Conservation (phyloP, 2,329 filamentous ascomycete species). For the Pseudophaeomoniella oleicola region DNA sequence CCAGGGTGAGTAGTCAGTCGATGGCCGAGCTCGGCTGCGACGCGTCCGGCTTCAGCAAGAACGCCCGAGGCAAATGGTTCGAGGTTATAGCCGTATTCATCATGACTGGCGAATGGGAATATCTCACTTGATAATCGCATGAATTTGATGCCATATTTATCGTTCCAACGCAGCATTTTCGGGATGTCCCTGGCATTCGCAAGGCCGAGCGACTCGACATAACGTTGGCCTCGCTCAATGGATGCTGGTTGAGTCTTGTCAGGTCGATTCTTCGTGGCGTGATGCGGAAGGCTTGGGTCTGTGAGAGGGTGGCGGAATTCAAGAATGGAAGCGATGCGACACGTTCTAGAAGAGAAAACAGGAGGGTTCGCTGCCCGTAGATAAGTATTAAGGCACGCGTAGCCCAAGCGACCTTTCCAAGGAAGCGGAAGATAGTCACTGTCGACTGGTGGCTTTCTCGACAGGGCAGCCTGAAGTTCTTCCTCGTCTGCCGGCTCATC, state of each 20-base stretch:
- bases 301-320: constrained; percentile 73
- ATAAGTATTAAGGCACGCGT: constrained; percentile 89
- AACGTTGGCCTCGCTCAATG: constrained; percentile 51
- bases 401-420: constrained; percentile 80
- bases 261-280: constrained; percentile 72
- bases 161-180: constrained; percentile 86
- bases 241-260: constrained; percentile 58
- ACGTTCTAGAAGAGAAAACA: constrained; percentile 82
- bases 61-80: constrained; percentile 68
- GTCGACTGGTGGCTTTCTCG: constrained; percentile 62
- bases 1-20: constrained; percentile 82
- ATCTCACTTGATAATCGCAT: constrained; percentile 88
- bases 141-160: constrained; percentile 82
- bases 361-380: constrained; percentile 66
- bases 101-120: constrained; percentile 90
- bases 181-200: constrained; percentile 70
- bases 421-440: constrained; percentile 72
- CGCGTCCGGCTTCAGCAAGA: constrained; percentile 59
- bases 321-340: constrained; percentile 76
- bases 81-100: constrained; percentile 72
- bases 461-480: constrained; percentile 42
- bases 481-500: constrained; percentile 37
- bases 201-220: constrained; percentile 62
- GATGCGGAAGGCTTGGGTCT: constrained; percentile 62
- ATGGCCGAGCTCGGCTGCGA: constrained; percentile 67